phyloP scores from a whole-genome alignment of 441 rosid genomes.

The Caryocar brasiliense region DNA sequence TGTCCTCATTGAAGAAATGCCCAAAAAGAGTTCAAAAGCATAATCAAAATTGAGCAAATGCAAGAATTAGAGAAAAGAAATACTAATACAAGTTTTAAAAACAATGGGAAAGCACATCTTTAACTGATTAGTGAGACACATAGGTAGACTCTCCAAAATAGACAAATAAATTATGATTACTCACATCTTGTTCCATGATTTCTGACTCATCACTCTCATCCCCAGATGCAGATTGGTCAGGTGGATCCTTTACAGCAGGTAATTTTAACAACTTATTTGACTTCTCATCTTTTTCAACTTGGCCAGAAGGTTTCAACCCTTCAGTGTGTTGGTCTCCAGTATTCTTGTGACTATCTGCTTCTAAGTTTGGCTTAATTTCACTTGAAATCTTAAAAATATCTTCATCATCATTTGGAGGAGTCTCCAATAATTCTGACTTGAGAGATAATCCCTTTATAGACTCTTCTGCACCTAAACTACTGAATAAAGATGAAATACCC shows the following conservation, averaged over 20 bases:
- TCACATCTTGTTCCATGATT: constrained; percentile 85
- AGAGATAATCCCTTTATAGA: constrained; percentile 23
- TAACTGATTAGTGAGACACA: constrained; percentile 3
- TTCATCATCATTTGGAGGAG: constrained; percentile 24
- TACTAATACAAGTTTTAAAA: neutral
- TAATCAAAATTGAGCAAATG: neutral
- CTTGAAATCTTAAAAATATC: constrained; percentile 20
- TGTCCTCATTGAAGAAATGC: too few species aligned
- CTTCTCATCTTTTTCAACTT: constrained; percentile 33
- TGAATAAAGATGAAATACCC: constrained; percentile 32
- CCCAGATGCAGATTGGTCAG: constrained; percentile 32
- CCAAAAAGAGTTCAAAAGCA: too few species aligned
- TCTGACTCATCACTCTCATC: constrained; percentile 77
- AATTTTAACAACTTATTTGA: constrained; percentile 23
- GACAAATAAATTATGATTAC: constrained; percentile 27
- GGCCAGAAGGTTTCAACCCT: constrained; percentile 26
- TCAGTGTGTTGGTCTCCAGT: constrained; percentile 20
- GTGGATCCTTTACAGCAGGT: constrained; percentile 30
- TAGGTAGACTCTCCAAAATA: neutral
- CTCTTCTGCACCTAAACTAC: constrained; percentile 36
- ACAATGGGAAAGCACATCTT: neutral
- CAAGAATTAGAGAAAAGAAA: neutral
- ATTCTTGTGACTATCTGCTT: constrained; percentile 26
- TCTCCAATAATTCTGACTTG: constrained; percentile 24
- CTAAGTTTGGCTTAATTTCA: constrained; percentile 22